Percentiles rank a stretch among this genome's conserved stretches.
Conservation (phyloP, 345 rosid genomes). For the Euphorbia pulcherrima region DNA sequence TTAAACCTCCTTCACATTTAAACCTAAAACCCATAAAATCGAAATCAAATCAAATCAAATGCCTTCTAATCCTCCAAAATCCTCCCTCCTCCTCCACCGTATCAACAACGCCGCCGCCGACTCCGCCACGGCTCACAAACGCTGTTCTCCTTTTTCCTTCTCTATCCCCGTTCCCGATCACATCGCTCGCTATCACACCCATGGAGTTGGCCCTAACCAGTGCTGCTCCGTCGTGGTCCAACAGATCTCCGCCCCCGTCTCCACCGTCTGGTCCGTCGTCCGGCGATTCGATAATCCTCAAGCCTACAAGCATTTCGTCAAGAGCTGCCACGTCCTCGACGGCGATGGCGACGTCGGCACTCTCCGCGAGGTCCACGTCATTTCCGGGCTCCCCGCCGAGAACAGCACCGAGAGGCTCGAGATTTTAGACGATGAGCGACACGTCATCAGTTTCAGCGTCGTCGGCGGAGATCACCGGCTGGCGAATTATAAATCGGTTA, state of each 20-base stretch:
- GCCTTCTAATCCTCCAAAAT: conserved; percentile 28
- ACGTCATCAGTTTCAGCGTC: conserved; percentile 32
- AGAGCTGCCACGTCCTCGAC: conserved; percentile 32
- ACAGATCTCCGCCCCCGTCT: conserved; percentile 33
- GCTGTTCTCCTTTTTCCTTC: conserved; percentile 28
- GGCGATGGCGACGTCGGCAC: conserved; percentile 33
- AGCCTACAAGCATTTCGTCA: conserved; percentile 33
- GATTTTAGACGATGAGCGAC: conserved; percentile 38
- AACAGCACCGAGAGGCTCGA: conserved; percentile 34
- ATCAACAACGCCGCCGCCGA: conserved; percentile 21
- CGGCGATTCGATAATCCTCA: conserved; percentile 35
- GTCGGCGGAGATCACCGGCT: conserved; percentile 39
- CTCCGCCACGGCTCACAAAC: conserved; percentile 15
- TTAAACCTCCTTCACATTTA: not conserved
- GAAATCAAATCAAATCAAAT: conserved; percentile 7
- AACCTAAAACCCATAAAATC: not conserved
- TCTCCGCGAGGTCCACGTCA: conserved; percentile 32
- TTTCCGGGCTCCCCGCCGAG: conserved; percentile 34
- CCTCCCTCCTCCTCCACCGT: conserved; percentile 30
- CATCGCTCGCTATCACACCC: conserved; percentile 24
- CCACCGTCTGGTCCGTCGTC: conserved; percentile 34
- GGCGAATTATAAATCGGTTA: conserved; percentile 36
- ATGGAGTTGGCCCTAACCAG: conserved; percentile 31
- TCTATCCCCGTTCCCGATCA: conserved; percentile 21
- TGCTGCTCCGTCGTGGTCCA: conserved; percentile 30